These are phyloP conservation scores for Metschnikowia gelsemii DNA, from an alignment of 805 yeast species.

Conservation along the genomic window DNA sequence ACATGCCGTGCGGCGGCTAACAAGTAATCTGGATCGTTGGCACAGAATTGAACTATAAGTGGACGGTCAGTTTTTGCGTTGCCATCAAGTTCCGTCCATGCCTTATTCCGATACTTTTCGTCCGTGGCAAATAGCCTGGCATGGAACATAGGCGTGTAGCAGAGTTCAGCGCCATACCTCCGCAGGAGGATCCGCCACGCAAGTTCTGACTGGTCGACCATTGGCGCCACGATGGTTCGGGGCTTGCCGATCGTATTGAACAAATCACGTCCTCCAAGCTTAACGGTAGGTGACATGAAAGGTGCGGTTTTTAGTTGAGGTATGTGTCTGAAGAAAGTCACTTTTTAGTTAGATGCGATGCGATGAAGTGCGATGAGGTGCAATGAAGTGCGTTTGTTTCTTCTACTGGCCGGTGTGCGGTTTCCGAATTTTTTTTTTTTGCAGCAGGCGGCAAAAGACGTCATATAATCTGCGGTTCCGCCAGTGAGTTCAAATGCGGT, in stretches of 20 bases:
- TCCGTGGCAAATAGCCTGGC: constrained; percentile 86
- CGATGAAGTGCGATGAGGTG: neutral
- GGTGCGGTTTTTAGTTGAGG: neutral
- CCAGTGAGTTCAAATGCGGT: no score
- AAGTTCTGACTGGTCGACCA: constrained; percentile 96
- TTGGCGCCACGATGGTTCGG: constrained; percentile 88
- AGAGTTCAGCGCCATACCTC: constrained; percentile 85
- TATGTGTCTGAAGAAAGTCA: constrained; percentile 5
- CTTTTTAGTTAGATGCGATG: constrained; percentile 7
- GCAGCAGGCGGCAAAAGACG: no score
- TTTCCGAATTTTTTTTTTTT: constrained; percentile 2
- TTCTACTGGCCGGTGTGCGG: neutral
- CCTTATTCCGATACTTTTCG: constrained; percentile 73
- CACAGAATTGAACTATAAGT: constrained; percentile 91
- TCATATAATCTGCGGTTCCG: no score
- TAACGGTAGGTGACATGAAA: constrained; percentile 22
- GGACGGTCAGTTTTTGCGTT: constrained; percentile 71
- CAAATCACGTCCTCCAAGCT: constrained; percentile 60
- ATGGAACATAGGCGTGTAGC: constrained; percentile 97
- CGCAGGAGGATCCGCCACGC: constrained; percentile 93
- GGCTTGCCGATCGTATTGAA: constrained; percentile 73
- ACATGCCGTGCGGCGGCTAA: constrained; percentile 79
- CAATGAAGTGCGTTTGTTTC: neutral
- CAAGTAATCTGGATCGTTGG: constrained; percentile 86
- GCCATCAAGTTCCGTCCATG: constrained; percentile 76